Conservation (phyloP, 352 stramenopile species). For the Phytophthora hibernalis region DNA sequence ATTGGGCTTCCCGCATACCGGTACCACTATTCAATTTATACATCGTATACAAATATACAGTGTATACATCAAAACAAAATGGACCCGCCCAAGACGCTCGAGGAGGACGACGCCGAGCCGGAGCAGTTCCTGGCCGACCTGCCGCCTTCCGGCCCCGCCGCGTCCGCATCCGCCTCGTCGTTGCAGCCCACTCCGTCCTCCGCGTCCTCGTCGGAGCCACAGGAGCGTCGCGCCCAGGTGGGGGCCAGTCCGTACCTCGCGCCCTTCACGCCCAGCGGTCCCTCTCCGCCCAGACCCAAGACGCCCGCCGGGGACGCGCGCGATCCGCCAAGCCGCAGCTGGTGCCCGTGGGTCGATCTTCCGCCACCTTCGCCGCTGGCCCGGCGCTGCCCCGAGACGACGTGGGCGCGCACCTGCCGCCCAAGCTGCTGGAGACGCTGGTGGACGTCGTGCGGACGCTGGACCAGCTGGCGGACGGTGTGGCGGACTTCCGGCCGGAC, state of each 20-base stretch:
- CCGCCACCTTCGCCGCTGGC: slow-evolving; percentile 16
- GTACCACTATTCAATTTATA: too few species aligned
- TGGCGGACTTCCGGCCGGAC: slow-evolving; percentile 68
- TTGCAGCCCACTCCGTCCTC: slow-evolving; percentile 30
- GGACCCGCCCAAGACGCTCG: slow-evolving; percentile 25
- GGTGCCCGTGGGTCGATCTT: slow-evolving; percentile 43
- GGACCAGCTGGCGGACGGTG: slow-evolving; percentile 65
- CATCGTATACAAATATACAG: too few species aligned
- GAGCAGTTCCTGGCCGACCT: slow-evolving; percentile 42
- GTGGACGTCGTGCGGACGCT: slow-evolving; percentile 69
- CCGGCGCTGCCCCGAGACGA: slow-evolving; percentile 60
- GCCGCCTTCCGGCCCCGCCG: slow-evolving; percentile 14
- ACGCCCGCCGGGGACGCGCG: slow-evolving; percentile 43
- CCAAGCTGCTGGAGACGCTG: slow-evolving; percentile 62
- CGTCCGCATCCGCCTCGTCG: neutral
- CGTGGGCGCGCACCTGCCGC: slow-evolving; percentile 64
- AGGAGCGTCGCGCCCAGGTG: slow-evolving; percentile 69
- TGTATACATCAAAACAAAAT: too few species aligned
- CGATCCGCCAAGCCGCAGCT: slow-evolving; percentile 60
- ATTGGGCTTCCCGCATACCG: too few species aligned
- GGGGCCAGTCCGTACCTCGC: slow-evolving; percentile 69
- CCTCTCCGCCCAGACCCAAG: slow-evolving; percentile 53
- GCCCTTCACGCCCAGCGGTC: slow-evolving; percentile 76
- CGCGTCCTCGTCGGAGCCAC: slow-evolving; percentile 32
- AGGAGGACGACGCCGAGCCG: slow-evolving; percentile 34